Base-by-base conservation (phyloP, 352 stramenopile species). In the Aphanomyces cochlioides region DNA sequence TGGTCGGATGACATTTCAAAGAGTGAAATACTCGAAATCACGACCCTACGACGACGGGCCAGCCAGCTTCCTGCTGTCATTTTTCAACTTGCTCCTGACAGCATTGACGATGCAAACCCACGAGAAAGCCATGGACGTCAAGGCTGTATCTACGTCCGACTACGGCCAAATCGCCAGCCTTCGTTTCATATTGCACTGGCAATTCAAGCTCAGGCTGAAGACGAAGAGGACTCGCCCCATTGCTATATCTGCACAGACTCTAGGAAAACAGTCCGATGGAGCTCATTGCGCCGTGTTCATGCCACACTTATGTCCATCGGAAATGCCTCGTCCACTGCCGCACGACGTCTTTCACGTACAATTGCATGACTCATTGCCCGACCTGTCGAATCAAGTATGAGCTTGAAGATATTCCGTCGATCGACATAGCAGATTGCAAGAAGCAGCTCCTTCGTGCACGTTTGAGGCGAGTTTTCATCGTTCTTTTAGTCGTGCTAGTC, bases 221-320 rank as follows among this genome's bases (percentile, higher is more conserved):
- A n/a, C n/a, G n/a, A n/a, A n/a, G n/a, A n/a, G n/a, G n/a, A n/a
- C n/a, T n/a, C n/a, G n/a, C n/a, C n/a, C n/a, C n/a, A n/a, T n/a
- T 69, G 63, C 63, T 69, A 69, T 47, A 59, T 69, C 34, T 69
- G 63, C 63, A 28, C 13, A 17, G 41, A 61, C 7, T 58, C 63
- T 19, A 48, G 6, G 57, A 17, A 40, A 5, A 19, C 12, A 53
- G 38, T 7, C 28, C 63, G 13, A 69, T 36, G 8, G 63, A 69
- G 36, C 63, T 69, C 17, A 69, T 69, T 39, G 63, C 63, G 19
- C 63, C 63, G 7, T 69, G 63, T 36, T 17, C 45, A 17, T 69
- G 63, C 50, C 37, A 8, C 10, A n/a, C 63, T 15, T 69, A 69
- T 40, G 28, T 69, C 45, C 63, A 69, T 39, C 63, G 63, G 1